phyloP scores from a whole-genome alignment of 768 basidiomycete species.

The Tulasnella sp. region DNA sequence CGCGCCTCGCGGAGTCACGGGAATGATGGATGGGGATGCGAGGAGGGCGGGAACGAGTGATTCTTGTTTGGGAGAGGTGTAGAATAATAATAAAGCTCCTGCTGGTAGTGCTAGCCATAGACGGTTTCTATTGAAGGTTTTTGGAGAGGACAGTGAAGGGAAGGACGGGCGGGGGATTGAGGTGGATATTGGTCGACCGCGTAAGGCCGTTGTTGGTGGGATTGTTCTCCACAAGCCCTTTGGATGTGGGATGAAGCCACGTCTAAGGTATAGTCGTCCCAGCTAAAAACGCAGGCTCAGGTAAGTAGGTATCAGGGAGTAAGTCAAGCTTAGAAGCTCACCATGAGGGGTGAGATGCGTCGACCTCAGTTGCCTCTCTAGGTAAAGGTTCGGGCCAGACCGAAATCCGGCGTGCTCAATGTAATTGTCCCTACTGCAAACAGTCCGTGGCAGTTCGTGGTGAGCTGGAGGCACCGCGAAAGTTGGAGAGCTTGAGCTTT shows the following conservation, averaged over 20 bases:
- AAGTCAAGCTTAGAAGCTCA: background rate
- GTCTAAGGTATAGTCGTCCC: background rate
- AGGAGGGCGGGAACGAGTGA: slow-evolving; percentile 39
- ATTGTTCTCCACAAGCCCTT: background rate
- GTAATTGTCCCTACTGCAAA: background rate
- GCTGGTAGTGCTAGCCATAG: slow-evolving; percentile 48
- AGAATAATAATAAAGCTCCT: slow-evolving; percentile 43
- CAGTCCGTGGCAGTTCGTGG: too few relatives aligned
- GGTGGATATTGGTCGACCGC: background rate
- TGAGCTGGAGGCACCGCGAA: background rate
- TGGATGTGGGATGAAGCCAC: background rate
- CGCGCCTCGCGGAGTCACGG: slow-evolving; percentile 25
- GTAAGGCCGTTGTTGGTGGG: background rate
- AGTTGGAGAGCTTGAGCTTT: background rate
- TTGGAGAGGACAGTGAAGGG: background rate
- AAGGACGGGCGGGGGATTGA: background rate
- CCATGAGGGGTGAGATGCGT: background rate
- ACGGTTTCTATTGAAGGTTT: background rate
- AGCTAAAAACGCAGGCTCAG: background rate
- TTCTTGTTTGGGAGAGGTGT: slow-evolving; percentile 30
- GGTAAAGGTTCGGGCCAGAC: background rate
- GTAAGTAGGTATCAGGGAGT: background rate
- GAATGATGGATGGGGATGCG: slow-evolving; percentile 39
- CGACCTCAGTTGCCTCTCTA: background rate
- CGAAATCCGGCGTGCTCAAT: background rate